phyloP scores from a whole-genome alignment of 495 filamentous ascomycete genomes.

The Neurospora hispaniola region DNA sequence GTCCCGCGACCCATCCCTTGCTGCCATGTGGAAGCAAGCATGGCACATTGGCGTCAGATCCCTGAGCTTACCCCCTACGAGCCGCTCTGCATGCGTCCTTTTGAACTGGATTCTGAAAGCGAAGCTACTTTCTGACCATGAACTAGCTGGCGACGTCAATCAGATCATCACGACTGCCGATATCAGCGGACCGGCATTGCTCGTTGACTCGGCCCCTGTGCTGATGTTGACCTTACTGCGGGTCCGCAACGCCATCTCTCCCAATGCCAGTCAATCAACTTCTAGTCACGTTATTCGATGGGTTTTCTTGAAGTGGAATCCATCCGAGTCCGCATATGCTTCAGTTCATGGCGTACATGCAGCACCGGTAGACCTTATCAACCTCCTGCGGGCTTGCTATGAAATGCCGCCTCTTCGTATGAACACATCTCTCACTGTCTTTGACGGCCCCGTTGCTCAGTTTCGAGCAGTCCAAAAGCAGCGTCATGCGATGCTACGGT shows the following conservation, averaged over 20 bases:
- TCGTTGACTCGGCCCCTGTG: conserved; percentile 69
- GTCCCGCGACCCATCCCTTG: conserved; percentile 16
- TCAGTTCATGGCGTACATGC: conserved; percentile 31
- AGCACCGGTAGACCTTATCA: conserved; percentile 31
- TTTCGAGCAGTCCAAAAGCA: conserved; percentile 21
- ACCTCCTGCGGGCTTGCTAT: conserved; percentile 35
- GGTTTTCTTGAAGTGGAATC: conserved; percentile 70
- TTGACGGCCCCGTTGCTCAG: conserved; percentile 28
- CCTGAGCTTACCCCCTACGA: conserved; percentile 57
- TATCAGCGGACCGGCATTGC: conserved; percentile 64
- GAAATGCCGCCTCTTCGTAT: conserved; percentile 20
- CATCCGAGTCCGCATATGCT: conserved; percentile 30
- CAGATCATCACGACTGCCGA: conserved; percentile 64
- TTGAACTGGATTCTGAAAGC: conserved; percentile 54
- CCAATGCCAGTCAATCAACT: conserved; percentile 51
- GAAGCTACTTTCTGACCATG: conserved; percentile 51
- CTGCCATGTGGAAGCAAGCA: conserved; percentile 51
- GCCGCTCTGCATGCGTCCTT: conserved; percentile 71
- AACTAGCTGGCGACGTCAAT: conserved; percentile 51
- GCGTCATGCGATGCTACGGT: conserved; percentile 21
- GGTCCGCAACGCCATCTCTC: conserved; percentile 49
- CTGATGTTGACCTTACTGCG: conserved; percentile 59
- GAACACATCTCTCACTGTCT: conserved; percentile 19
- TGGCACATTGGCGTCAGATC: conserved; percentile 67
- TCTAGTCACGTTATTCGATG: conserved; percentile 65